phyloP scores from a whole-genome alignment of 441 rosid species.

The Rhodomyrtus psidioides region DNA sequence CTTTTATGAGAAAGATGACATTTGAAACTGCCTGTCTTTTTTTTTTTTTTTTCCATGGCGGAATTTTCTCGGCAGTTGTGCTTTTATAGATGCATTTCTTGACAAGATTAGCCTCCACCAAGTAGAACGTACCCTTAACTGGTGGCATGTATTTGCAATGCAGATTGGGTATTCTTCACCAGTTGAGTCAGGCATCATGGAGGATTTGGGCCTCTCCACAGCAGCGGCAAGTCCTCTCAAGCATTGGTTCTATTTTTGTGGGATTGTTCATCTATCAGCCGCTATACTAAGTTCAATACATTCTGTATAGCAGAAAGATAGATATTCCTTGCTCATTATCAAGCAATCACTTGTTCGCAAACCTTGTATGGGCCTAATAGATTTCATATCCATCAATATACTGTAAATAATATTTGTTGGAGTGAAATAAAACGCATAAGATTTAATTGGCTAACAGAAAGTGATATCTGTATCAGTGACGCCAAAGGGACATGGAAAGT shows the following conservation, averaged over 20 bases:
- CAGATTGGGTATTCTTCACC: constrained; percentile 64
- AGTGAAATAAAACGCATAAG: neutral
- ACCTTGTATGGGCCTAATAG: no score
- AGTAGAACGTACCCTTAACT: neutral
- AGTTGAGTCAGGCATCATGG: constrained; percentile 46
- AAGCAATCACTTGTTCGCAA: no score
- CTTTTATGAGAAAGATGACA: neutral
- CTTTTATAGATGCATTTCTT: neutral
- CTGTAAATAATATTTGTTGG: neutral
- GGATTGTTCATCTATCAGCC: neutral
- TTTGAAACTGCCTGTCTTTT: no score
- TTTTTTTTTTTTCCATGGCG: neutral
- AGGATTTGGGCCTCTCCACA: constrained; percentile 40
- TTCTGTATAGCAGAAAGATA: no score
- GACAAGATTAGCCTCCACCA: neutral
- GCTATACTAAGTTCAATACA: neutral
- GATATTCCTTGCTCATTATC: neutral
- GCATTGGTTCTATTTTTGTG: neutral
- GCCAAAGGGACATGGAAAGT: neutral
- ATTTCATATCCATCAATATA: neutral
- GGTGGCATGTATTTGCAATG: neutral
- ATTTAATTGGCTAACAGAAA: neutral
- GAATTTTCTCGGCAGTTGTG: neutral
- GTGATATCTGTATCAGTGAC: neutral
- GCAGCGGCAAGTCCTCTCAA: constrained; percentile 25